These are phyloP conservation scores for Rheum nobile DNA, from an alignment of 148 eudicot species.

Conservation along the genomic window DNA sequence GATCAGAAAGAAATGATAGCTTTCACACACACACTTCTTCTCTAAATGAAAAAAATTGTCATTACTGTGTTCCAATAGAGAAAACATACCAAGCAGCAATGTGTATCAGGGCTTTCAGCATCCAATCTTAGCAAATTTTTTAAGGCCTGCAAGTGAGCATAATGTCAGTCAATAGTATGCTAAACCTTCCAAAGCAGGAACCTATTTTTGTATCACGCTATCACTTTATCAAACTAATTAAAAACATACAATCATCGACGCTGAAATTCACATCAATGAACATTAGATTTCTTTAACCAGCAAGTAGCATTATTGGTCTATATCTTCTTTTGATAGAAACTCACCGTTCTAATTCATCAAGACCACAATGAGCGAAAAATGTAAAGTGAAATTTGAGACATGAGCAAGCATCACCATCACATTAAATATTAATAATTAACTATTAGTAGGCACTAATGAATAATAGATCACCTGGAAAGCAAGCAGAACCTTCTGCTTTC, in stretches of 20 bases:
- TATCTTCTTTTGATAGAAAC: background rate
- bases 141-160: conserved; percentile 47
- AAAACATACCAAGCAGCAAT: conserved; percentile 77
- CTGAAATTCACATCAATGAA: background rate
- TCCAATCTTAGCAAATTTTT: conserved; percentile 80
- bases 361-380: background rate
- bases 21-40: background rate
- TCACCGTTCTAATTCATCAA: background rate
- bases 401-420: background rate
- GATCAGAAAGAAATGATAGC: background rate
- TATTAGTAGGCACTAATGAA: background rate
- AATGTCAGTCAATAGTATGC: conserved; percentile 1
- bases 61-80: background rate
- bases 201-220: background rate
- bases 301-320: background rate
- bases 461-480: conserved; percentile 65
- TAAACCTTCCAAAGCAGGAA: background rate
- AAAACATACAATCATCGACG: background rate
- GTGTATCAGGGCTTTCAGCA: conserved; percentile 74
- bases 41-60: background rate
- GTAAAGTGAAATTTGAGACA: background rate
- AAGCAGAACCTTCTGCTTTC: conserved; percentile 73
- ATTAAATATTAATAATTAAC: background rate
- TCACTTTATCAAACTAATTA: background rate
- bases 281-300: background rate